Evolutionary conservation across 768 basidiomycete genomes (phyloP), one percentile per base, ranked within the genome.

Genomic region (Boletus sensibilis): DNA sequence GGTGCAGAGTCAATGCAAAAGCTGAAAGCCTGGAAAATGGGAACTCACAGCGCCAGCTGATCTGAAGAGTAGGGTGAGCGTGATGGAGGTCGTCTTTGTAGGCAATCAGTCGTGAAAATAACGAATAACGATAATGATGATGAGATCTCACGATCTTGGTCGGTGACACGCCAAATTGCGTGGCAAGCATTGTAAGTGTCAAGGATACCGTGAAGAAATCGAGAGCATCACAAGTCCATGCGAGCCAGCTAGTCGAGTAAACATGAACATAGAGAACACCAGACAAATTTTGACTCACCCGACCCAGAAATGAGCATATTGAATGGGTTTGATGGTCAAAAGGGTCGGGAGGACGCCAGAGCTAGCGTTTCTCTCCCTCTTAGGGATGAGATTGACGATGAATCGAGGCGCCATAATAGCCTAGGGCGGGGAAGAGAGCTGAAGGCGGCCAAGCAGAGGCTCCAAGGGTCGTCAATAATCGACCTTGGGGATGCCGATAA

Each of bases 51-150:
- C 88, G 34, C 89, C 90, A 49, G 82, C 75, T 5, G 90, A 88
- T 56, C 95, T 84, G 78, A 98, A 89, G n/a, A 98, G 82, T 1
- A 98, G 79, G 0, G 95, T 97, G 47, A 97, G 79, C 7, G 95
- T 97, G 67, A 98, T 94, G 5, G 92, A 82, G 20, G 86, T 85
- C 46, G 91, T 90, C 80, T 80, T 53, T 21, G 39, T 8, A n/a
- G 2, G 8, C 1, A 21, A 37, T 43, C 14, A 58, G 49, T 46
- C 42, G 27, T 25, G 2, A 40, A 37, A 39, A 33, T 8, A 20
- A 20, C n/a, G 38, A 31, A 8, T n/a, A 47, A 31, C 1, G 4
- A 8, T 16, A 18, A 25, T 8, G 27, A 58, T 16, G 7, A 23
- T 21, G 29, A 27, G 13, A 33, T 68, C 75, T 59, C 43, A 80